Evolutionary conservation across 495 filamentous ascomycete genomes (phyloP).

Genomic region (Xylaria bambusicola): DNA sequence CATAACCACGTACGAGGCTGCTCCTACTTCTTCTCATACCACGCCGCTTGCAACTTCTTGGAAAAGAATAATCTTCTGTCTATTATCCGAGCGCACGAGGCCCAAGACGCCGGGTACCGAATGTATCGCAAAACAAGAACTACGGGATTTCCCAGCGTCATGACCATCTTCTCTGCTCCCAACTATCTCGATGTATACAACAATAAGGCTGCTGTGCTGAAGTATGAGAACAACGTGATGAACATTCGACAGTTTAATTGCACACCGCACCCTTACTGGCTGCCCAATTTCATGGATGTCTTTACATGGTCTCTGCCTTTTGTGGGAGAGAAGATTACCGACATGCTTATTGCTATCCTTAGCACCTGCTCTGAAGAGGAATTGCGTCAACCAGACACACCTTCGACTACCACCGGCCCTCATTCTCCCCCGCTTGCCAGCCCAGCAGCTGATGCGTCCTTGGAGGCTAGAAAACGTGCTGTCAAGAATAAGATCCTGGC

Average conservation of each 20-base stretch:
- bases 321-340: constrained; percentile 98
- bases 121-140: constrained; percentile 99
- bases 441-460: constrained; percentile 71
- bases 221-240: constrained; percentile 99
- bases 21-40: constrained; percentile 99
- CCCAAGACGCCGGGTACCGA: constrained; percentile 96
- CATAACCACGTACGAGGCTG: constrained; percentile 98
- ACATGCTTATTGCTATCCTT: constrained; percentile 98
- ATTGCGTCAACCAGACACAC: constrained; percentile 73
- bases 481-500: constrained; percentile 99
- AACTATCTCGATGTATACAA: constrained; percentile 99
- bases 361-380: constrained; percentile 98
- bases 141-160: constrained; percentile 97
- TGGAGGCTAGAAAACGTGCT: constrained; percentile 87
- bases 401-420: constrained; percentile 60
- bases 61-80: constrained; percentile 99
- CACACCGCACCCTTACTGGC: constrained; percentile 98
- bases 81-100: constrained; percentile 97
- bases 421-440: constrained; percentile 66
- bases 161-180: constrained; percentile 99
- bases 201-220: constrained; percentile 98
- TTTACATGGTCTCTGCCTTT: constrained; percentile 99
- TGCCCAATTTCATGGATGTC: constrained; percentile 99
- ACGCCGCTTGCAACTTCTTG: constrained; percentile 94
- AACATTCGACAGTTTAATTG: constrained; percentile 99